Percentiles rank a stretch among this genome's conserved stretches.
These are phyloP conservation scores for Phylloporus scabripes DNA, from an alignment of 768 basidiomycete species.

Conservation along the genomic window DNA sequence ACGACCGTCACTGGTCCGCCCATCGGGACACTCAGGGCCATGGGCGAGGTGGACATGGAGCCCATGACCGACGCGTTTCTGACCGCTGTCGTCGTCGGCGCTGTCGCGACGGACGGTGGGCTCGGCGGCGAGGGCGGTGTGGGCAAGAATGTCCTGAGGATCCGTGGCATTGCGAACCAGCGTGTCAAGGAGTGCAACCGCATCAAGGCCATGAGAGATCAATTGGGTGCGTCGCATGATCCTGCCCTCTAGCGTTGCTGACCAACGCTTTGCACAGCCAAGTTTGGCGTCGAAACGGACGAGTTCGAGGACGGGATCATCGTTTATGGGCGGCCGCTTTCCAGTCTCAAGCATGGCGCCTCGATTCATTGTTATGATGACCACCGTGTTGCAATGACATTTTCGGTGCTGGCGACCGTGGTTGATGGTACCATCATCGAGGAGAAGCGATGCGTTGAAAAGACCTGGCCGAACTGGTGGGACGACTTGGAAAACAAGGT, in stretches of 20 bases:
- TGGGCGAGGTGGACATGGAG: slow-evolving; percentile 84
- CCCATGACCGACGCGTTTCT: slow-evolving; percentile 99
- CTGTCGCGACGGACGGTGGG: slow-evolving; percentile 65
- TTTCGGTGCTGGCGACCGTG: slow-evolving; percentile 79
- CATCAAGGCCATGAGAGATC: slow-evolving; percentile 93
- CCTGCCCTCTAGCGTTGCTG: too few species aligned
- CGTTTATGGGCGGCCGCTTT: slow-evolving; percentile 70
- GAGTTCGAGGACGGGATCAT: slow-evolving; percentile 93
- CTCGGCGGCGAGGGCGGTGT: slow-evolving; percentile 28
- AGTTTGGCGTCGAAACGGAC: slow-evolving; percentile 89
- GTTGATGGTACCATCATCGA: slow-evolving; percentile 76
- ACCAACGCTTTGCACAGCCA: slow-evolving; percentile 45
- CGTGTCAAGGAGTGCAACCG: slow-evolving; percentile 98
- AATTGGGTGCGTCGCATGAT: slow-evolving; percentile 60
- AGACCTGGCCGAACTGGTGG: slow-evolving; percentile 99
- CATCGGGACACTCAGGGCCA: slow-evolving; percentile 66
- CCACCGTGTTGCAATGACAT: slow-evolving; percentile 98
- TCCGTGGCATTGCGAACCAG: slow-evolving; percentile 95
- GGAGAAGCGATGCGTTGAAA: slow-evolving; percentile 97
- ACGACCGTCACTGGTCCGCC: slow-evolving; percentile 93
- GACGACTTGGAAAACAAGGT: slow-evolving; percentile 96
- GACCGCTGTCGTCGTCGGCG: slow-evolving; percentile 89
- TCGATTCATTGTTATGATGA: slow-evolving; percentile 96
- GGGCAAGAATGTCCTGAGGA: slow-evolving; percentile 56
- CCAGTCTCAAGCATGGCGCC: slow-evolving; percentile 58